phyloP scores from a whole-genome alignment of 257 asterid species.

The Misopates orontium region DNA sequence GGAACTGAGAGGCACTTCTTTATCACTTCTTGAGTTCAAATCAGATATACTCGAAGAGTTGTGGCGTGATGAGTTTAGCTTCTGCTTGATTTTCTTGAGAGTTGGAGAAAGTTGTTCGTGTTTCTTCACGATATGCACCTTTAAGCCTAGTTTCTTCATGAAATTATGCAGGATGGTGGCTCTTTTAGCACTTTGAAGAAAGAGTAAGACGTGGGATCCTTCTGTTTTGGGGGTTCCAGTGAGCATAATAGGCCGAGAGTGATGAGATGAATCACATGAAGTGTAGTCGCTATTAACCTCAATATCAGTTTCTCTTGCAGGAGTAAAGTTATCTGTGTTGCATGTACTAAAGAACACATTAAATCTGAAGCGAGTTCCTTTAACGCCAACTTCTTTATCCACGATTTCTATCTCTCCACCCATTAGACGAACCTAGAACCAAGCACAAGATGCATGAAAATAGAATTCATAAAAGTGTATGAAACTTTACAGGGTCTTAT shows the following conservation, averaged over 20 bases:
- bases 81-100: conserved; percentile 45
- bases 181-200: conserved; percentile 49
- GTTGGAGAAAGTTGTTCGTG: conserved; percentile 42
- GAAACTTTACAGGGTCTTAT: no score
- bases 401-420: conserved; percentile 71
- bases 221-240: conserved; percentile 38
- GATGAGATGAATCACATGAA: conserved; percentile 29
- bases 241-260: conserved; percentile 27
- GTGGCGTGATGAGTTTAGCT: conserved; percentile 9
- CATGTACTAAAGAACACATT: conserved; percentile 31
- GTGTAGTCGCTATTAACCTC: conserved; percentile 26
- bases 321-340: conserved; percentile 8
- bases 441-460: no score
- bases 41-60: conserved; percentile 34
- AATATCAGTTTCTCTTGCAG: conserved; percentile 26
- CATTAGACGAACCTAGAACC: conserved; percentile 61
- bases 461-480: neutral
- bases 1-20: conserved; percentile 51
- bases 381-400: conserved; percentile 57
- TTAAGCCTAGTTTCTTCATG: conserved; percentile 52
- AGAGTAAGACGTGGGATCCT: conserved; percentile 55
- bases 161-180: conserved; percentile 39
- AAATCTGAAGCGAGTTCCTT: conserved; percentile 63
- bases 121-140: conserved; percentile 51
- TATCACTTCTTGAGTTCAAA: conserved; percentile 29